Evolutionary conservation across 345 rosid genomes (phyloP), one percentile per base, ranked within the genome.

Genomic region (Zanthoxylum bungeanum): DNA sequence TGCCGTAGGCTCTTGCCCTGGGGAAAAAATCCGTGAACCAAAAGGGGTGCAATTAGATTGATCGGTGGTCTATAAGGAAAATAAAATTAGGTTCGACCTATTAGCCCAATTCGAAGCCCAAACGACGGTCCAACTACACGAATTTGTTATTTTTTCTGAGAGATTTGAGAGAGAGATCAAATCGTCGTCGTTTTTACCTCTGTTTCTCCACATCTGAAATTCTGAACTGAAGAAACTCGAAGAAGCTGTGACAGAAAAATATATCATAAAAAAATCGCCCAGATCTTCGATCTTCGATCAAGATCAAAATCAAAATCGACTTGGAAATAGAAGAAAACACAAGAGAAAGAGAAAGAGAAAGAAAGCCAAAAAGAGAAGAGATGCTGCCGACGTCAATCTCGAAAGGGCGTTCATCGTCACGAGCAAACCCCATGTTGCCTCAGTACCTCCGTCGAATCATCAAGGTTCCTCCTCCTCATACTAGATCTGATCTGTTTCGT

Each of bases 381-480:
- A 93, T 96, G 99, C 79, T 93, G 82, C 97, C 98, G 1, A 91
- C 93, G 55, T 77, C 89, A 62, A 21, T 28, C 40, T 84, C 93
- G 58, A 96, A 76, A 84, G 86, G 85, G 63, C 97, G 93, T 49
- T 71, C 97, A 52, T 83, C 97, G 78, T 83, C 93, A 72, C 91
- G 97, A 73, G 75, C 93, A 65, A 88, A 80, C 51, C 80, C 94
- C 61, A 69, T 80, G 83, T 82, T 88, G 83, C 90, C 89, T 62
- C 97, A 87, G 77, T 93, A 91, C 78, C 92, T 96, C 74, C 97
- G 99, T 69, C 91, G 98, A 63, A 96, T 96, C 73, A 83, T 96
- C 78, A 96, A 96, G 99, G 99, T 96, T 64, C 73, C n/a, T n/a
- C n/a, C 70, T 72, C 66, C 4, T 31, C 27, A 55, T 42, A n/a